Percentiles rank a stretch among this genome's conserved stretches.
phyloP scores from a whole-genome alignment of 805 yeast species.

The Komagataella pseudopastoris region DNA sequence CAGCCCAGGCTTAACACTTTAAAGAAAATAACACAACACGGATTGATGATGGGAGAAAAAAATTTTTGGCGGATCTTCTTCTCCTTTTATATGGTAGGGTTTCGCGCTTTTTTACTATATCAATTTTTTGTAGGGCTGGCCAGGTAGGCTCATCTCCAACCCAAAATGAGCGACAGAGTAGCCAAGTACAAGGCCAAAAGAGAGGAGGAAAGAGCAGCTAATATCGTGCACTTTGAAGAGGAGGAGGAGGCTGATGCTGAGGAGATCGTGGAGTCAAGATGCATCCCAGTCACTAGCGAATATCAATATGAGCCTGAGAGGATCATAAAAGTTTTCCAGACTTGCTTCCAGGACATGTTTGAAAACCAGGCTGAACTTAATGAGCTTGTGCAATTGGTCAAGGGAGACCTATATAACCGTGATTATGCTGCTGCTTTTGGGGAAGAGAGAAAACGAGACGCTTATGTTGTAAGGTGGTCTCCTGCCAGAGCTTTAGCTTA shows the following conservation, averaged over 20 bases:
- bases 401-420: conserved; percentile 54
- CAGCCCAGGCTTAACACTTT: conserved; percentile 9
- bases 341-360: conserved; percentile 18
- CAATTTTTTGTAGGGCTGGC: neutral
- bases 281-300: conserved; percentile 21
- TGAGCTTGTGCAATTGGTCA: conserved; percentile 50
- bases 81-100: neutral
- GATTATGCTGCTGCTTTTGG: conserved; percentile 63
- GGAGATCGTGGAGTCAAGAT: neutral
- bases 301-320: conserved; percentile 19
- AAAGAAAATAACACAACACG: conserved; percentile 39
- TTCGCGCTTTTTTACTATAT: neutral
- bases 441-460: conserved; percentile 47
- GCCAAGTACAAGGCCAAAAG: conserved; percentile 15
- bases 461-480: conserved; percentile 78
- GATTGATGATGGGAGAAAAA: conserved; percentile 22
- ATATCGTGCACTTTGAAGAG: neutral
- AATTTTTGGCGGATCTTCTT: neutral
- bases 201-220: conserved; percentile 4
- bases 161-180: conserved; percentile 18
- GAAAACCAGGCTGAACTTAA: conserved; percentile 20
- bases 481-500: conserved; percentile 74
- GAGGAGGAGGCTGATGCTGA: conserved; percentile 1
- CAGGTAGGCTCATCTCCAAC: neutral
- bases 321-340: conserved; percentile 23